Base-by-base conservation (phyloP, 2,329 filamentous ascomycete genomes). In the Hymenoscyphus occultus region DNA sequence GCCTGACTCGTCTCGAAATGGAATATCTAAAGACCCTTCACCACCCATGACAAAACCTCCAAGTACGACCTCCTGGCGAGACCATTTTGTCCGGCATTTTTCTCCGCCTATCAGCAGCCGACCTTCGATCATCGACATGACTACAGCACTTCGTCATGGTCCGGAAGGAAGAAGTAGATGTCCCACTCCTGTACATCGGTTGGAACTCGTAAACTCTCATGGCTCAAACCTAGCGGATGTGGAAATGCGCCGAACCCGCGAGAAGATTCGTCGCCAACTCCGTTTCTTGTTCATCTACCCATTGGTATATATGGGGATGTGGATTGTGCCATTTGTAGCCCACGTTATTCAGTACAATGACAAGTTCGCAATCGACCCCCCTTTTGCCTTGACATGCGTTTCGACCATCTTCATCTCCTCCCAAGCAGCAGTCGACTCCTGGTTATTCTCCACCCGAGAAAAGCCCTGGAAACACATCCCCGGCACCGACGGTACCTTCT, bases 271-370 rank as follows among this genome's bases (percentile, higher is more conserved):
- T 56, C 84, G 87, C 10, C 90, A 93, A 72, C 81, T 93, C 1
- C 84, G 88, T 39, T 83, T 90, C 39, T 81, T 93, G 19, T 92
- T 93, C 76, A 86, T 92, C 59, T 94, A 94, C 74, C 91, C 91
- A 0, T 74, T 89, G 19, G 83, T 90, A 3, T 93, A 94, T 76
- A 81, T 90, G 22, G 76, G 85, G 4, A 85, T 91, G 69, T 94
- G 91, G 91, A 77, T 90, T 3, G 77, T 90, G 7, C 90, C 91
- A 0, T 91, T 93, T 70, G 78, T 88, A 1, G 81, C 81, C 1
- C 88, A 93, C 74, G 80, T 86, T 60, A 76, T 87, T 60, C 82
- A 81, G 62, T 90, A 87, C 76, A 80, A 81, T 67, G 79, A 86
- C 59, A 72, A 77, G 60, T 84, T 79, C 63, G 82, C 80, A 6